phyloP scores from a whole-genome alignment of 495 filamentous ascomycete genomes.

The Parachaetomium inaequale region DNA sequence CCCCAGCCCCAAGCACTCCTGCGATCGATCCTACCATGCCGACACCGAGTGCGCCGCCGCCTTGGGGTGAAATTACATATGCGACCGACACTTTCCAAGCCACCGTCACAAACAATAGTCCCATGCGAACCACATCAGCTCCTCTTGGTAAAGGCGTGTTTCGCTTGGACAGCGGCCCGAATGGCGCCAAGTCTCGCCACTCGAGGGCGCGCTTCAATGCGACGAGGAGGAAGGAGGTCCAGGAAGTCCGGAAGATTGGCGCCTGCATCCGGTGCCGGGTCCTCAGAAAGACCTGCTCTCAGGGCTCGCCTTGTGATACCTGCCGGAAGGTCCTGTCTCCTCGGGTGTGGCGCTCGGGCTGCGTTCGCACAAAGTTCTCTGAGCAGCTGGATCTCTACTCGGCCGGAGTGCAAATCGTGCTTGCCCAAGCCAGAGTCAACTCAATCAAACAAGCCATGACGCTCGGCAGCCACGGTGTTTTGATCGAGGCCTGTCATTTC shows the following conservation, averaged over 20 bases:
- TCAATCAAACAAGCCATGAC: constrained; percentile 54
- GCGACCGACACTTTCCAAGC: constrained; percentile 35
- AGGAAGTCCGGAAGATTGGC: constrained; percentile 73
- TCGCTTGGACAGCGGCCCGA: constrained; percentile 36
- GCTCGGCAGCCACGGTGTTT: constrained; percentile 54
- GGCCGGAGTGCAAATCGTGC: constrained; percentile 63
- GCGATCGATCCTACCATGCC: constrained; percentile 8
- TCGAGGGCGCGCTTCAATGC: constrained; percentile 65
- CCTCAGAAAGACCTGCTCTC: constrained; percentile 81
- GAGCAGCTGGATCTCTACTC: constrained; percentile 72
- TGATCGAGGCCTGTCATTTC: constrained; percentile 68
- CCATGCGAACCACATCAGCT: constrained; percentile 20
- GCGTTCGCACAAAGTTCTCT: constrained; percentile 69
- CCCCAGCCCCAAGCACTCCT: constrained; percentile 1
- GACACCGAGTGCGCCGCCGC: constrained; percentile 24
- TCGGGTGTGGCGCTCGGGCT: constrained; percentile 75
- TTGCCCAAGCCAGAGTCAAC: constrained; percentile 63
- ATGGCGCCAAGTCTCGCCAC: constrained; percentile 38
- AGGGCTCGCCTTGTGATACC: constrained; percentile 74
- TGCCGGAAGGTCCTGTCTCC: constrained; percentile 74
- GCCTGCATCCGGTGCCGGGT: constrained; percentile 85
- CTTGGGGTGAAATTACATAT: constrained; percentile 48
- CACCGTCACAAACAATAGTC: constrained; percentile 9
- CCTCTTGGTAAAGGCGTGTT: constrained; percentile 38
- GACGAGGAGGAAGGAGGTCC: constrained; percentile 69